These are phyloP conservation scores for Apium graveolens DNA, from an alignment of 129 eudicot species.

Conservation along the genomic window DNA sequence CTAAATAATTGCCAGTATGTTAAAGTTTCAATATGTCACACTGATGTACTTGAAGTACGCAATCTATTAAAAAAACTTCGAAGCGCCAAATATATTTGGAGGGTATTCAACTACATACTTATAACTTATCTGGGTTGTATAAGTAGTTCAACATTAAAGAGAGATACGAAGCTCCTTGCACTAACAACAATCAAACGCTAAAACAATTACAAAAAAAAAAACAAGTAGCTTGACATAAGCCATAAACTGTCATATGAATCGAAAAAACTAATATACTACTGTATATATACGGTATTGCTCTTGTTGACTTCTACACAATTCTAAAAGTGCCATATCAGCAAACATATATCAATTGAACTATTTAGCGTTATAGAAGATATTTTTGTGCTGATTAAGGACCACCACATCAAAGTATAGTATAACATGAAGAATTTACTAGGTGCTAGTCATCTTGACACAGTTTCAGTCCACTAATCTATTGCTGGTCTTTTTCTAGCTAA, in stretches of 20 bases:
- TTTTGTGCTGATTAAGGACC: not conserved
- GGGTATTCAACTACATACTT: not conserved
- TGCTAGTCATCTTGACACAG: not conserved
- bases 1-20: slow-evolving; percentile 1
- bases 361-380: not conserved
- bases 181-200: not conserved
- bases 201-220: not conserved
- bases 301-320: not conserved
- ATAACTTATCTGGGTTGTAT: not conserved
- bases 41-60: slow-evolving; percentile 1
- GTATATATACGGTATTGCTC: not conserved
- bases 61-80: not conserved
- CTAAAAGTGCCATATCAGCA: not conserved
- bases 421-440: not conserved
- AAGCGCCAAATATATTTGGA: not conserved
- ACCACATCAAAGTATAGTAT: not conserved
- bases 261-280: not conserved
- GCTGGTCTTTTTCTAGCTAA: not conserved
- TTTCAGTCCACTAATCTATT: not conserved
- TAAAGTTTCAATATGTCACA: slow-evolving; percentile 12
- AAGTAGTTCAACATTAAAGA: not conserved
- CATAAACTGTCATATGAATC: not conserved
- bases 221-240: not conserved
- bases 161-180: not conserved
- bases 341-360: not conserved